A percentile compares a stretch with the other conserved stretches of the same genome.
These are phyloP conservation scores for Pichia californica DNA, from an alignment of 805 yeast species.

Conservation along the genomic window DNA sequence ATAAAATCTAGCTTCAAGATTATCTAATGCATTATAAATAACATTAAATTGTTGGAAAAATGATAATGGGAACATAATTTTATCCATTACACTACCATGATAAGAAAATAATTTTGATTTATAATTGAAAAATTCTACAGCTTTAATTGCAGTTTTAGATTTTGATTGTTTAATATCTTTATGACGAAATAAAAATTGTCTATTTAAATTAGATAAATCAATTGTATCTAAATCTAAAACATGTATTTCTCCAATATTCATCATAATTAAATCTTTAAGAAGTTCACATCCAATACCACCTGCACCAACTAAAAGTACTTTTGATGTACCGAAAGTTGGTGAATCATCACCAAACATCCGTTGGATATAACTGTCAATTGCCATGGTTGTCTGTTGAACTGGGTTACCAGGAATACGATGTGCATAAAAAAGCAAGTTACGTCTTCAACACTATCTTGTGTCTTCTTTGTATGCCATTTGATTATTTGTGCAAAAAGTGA, in stretches of 20 bases:
- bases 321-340: slow-evolving; percentile 32
- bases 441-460: no score
- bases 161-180: slow-evolving; percentile 88
- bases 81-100: slow-evolving; percentile 84
- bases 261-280: slow-evolving; percentile 67
- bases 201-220: slow-evolving; percentile 83
- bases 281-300: slow-evolving; percentile 97
- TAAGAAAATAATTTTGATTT: slow-evolving; percentile 64
- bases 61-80: slow-evolving; percentile 55
- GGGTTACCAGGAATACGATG: no score
- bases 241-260: slow-evolving; percentile 83
- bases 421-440: no score
- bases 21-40: slow-evolving; percentile 90
- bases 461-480: no score
- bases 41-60: slow-evolving; percentile 77
- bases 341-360: slow-evolving; percentile 39
- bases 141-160: slow-evolving; percentile 75
- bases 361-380: slow-evolving; percentile 29
- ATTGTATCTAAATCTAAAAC: slow-evolving; percentile 94
- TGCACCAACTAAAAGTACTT: slow-evolving; percentile 83
- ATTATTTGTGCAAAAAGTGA: no score
- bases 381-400: not conserved
- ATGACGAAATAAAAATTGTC: slow-evolving; percentile 87
- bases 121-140: slow-evolving; percentile 69
- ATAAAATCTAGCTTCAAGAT: slow-evolving; percentile 84